A percentile compares a stretch with the other conserved stretches of the same genome.
Evolutionary conservation across 805 yeast genomes (phyloP).

Genomic region (Myxozyma udenii): DNA sequence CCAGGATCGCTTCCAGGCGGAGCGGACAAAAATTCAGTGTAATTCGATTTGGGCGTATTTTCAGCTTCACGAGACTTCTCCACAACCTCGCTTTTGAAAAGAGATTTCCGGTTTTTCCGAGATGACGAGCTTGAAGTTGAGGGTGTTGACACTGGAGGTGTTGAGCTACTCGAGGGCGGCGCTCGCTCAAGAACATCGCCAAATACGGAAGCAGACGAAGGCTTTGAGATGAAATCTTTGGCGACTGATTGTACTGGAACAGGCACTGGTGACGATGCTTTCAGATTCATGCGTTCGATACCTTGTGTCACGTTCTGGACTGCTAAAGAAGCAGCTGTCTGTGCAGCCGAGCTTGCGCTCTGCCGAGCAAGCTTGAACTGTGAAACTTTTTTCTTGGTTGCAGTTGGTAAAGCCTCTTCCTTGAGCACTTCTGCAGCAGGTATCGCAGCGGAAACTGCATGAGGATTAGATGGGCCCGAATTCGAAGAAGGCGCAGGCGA

Average conservation of each 20-base stretch:
- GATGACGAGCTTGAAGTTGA: background rate
- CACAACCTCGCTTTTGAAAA: no score
- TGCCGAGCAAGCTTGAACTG: conserved; percentile 1
- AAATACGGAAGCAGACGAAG: background rate
- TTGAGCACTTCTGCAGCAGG: background rate
- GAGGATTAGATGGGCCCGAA: background rate
- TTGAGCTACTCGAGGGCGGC: background rate
- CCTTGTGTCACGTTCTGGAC: background rate
- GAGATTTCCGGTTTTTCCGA: no score
- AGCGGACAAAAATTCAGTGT: no score
- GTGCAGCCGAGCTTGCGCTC: background rate
- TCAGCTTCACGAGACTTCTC: no score
- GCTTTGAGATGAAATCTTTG: background rate
- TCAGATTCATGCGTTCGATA: background rate
- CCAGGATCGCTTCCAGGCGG: no score
- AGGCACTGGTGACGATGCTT: background rate
- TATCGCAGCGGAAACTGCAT: background rate
- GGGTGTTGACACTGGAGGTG: background rate
- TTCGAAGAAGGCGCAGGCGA: no score
- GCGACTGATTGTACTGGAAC: background rate
- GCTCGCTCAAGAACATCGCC: conserved; percentile 2
- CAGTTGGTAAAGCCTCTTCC: background rate
- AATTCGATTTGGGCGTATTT: no score
- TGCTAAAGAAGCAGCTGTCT: background rate
- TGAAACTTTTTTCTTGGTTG: conserved; percentile 7